Percentiles rank a stretch among this genome's conserved stretches.
Evolutionary conservation across 208 protist species (phyloP).

Genomic region (Trichomonas tenax): DNA sequence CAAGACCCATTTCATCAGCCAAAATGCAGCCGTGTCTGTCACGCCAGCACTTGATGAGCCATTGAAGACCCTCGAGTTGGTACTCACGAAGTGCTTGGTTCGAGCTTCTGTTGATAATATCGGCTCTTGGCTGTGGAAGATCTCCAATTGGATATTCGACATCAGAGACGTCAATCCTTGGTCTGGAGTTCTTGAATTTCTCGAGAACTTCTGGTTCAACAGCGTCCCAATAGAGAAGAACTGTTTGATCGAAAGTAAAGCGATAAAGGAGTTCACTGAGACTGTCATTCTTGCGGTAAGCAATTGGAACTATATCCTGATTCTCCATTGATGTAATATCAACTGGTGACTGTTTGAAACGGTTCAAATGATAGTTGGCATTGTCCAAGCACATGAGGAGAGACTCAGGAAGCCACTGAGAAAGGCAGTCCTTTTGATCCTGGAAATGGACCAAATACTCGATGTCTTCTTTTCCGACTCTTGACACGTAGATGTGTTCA

Average conservation of each 20-base stretch:
- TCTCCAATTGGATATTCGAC: not conserved
- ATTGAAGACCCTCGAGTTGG: constrained; percentile 55
- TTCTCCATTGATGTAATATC: not conserved
- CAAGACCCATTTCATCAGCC: constrained; percentile 81
- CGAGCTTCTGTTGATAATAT: not conserved
- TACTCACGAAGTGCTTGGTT: not conserved
- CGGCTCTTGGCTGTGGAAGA: not conserved
- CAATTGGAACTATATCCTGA: not conserved
- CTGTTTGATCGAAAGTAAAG: not conserved
- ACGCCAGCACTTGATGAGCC: constrained; percentile 76
- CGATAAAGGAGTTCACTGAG: not conserved
- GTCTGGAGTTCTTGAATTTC: not conserved
- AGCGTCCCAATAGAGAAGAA: not conserved
- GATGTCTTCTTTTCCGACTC: not conserved
- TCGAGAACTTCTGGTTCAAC: not conserved
- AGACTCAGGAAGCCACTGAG: not conserved
- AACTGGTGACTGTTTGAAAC: not conserved
- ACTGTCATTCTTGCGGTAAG: not conserved
- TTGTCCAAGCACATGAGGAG: not conserved
- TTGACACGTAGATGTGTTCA: not conserved
- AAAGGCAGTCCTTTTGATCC: not conserved
- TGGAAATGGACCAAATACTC: not conserved
- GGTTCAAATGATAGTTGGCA: not conserved
- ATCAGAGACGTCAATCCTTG: not conserved
- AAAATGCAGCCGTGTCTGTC: constrained; percentile 81